phyloP scores from a whole-genome alignment of 169 alveolate genomes.

The Babesia divergens region DNA sequence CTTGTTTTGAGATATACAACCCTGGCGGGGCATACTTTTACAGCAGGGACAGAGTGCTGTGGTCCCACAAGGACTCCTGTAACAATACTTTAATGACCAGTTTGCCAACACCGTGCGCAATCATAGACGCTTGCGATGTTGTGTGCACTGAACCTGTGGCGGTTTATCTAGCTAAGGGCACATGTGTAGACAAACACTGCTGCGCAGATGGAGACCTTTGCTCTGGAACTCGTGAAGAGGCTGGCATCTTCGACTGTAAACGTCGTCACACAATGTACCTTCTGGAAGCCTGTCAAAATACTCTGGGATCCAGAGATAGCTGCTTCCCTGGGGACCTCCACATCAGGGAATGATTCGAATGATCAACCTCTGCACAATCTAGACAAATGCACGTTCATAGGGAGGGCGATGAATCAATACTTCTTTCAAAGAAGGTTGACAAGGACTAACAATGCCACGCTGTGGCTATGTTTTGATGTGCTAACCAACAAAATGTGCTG shows the following conservation, averaged over 20 bases:
- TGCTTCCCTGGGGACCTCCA: too few relatives aligned
- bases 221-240: slow-evolving; percentile 5
- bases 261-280: slow-evolving; percentile 35
- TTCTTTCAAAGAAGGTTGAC: slow-evolving; percentile 44
- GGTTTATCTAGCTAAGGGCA: too few relatives aligned
- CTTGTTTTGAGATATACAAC: too few relatives aligned
- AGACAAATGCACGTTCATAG: slow-evolving; percentile 1
- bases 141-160: too few relatives aligned
- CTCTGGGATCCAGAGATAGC: background rate
- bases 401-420: slow-evolving; percentile 61
- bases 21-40: too few relatives aligned
- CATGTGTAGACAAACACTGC: background rate
- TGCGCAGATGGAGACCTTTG: slow-evolving; percentile 9
- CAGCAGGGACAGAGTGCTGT: too few relatives aligned
- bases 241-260: background rate
- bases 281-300: slow-evolving; percentile 45
- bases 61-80: too few relatives aligned
- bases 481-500: slow-evolving; percentile 30
- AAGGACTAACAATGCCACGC: slow-evolving; percentile 8
- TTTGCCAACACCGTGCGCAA: too few relatives aligned
- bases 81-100: too few relatives aligned
- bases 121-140: too few relatives aligned
- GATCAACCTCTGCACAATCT: background rate
- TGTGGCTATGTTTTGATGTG: slow-evolving; percentile 48
- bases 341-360: background rate